Evolutionary conservation across 495 filamentous ascomycete genomes (phyloP).

Genomic region (Penicillium simplicissimum): DNA sequence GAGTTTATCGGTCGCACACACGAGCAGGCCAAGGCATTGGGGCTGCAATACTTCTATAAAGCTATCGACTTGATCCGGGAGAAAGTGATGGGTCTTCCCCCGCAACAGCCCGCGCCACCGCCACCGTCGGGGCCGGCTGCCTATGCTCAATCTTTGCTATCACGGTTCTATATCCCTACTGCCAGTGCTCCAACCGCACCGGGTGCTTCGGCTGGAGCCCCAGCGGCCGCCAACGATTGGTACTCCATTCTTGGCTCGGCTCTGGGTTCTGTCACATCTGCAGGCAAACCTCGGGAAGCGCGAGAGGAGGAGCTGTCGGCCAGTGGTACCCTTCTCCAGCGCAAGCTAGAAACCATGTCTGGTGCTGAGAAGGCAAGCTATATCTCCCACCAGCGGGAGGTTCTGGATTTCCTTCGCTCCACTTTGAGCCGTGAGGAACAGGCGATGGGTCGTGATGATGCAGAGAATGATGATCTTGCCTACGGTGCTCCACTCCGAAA

Average conservation of each 20-base stretch:
- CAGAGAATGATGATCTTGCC: conserved; percentile 48
- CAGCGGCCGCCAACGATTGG: conserved; percentile 58
- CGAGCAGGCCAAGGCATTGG: conserved; percentile 75
- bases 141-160: conserved; percentile 79
- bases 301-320: conserved; percentile 55
- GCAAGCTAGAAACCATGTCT: conserved; percentile 55
- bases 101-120: conserved; percentile 52
- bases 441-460: conserved; percentile 41
- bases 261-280: conserved; percentile 50
- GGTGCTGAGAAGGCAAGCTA: conserved; percentile 66
- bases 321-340: conserved; percentile 67
- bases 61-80: conserved; percentile 73
- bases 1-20: conserved; percentile 80
- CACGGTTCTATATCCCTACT: conserved; percentile 79
- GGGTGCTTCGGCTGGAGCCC: conserved; percentile 46
- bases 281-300: conserved; percentile 46
- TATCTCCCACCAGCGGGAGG: conserved; percentile 71
- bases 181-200: conserved; percentile 22
- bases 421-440: conserved; percentile 74
- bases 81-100: conserved; percentile 69
- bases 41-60: conserved; percentile 78
- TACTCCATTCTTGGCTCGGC: conserved; percentile 66
- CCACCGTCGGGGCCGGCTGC: conserved; percentile 50
- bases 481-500: conserved; percentile 58
- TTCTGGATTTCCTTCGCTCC: conserved; percentile 66